Evolutionary conservation across 305 asterid genomes (phyloP).

Genomic region (Galium porrigens): DNA sequence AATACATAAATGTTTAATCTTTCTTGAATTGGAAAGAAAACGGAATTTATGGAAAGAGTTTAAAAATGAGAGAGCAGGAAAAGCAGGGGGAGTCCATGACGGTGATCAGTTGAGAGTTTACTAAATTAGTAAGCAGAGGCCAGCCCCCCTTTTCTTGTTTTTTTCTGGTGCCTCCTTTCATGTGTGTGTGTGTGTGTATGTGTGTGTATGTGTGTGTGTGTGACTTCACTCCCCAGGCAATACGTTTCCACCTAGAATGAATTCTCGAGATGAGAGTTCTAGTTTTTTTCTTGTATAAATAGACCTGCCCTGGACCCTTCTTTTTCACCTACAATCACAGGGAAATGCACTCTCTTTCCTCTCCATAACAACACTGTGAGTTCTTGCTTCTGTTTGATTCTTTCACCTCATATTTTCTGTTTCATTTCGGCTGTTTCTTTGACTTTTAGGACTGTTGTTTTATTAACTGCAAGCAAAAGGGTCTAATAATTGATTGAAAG

Average conservation of each 20-base stretch:
- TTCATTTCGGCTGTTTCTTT: conserved; percentile 3
- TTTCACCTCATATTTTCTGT: background rate
- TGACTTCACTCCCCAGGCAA: conserved; percentile 6
- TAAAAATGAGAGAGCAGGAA: background rate
- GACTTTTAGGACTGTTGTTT: conserved; percentile 19
- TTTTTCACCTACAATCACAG: background rate
- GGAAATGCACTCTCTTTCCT: background rate
- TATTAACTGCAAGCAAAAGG: conserved; percentile 11
- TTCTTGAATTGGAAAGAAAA: conserved; percentile 3
- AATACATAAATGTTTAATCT: background rate
- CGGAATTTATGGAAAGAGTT: background rate
- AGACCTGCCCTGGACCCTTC: background rate
- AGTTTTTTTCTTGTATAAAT: background rate
- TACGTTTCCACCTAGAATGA: conserved; percentile 8
- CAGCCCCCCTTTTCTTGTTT: conserved; percentile 9
- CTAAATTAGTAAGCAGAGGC: conserved; percentile 2
- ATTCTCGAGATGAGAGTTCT: conserved; percentile 12
- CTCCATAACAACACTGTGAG: background rate
- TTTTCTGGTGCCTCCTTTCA: conserved; percentile 6
- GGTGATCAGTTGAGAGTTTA: conserved; percentile 6
- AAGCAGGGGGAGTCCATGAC: background rate
- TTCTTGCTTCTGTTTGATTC: background rate
- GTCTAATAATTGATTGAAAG: conserved; percentile 40
- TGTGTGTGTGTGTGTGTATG: conserved; percentile 8
- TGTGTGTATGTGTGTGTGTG: background rate